phyloP scores from a whole-genome alignment of 2,329 filamentous ascomycete species.

The Epichloe glyceriae region DNA sequence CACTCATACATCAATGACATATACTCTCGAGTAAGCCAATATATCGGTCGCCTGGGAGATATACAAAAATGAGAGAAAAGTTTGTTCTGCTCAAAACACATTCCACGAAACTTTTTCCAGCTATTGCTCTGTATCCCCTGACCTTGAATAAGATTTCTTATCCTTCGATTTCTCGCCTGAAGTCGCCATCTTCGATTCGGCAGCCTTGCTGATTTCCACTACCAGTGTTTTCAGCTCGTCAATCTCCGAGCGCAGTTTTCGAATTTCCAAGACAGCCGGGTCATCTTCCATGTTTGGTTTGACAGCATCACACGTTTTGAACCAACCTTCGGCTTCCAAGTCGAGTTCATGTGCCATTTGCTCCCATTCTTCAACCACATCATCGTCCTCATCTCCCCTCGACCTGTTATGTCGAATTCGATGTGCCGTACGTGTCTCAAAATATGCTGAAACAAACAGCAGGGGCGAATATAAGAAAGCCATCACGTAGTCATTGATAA shows the following conservation, averaged over 20 bases:
- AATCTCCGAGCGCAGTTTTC: slow-evolving; percentile 44
- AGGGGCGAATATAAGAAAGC: slow-evolving; percentile 72
- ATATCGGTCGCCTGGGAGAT: neutral
- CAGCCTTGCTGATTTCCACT: slow-evolving; percentile 13
- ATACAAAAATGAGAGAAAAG: neutral
- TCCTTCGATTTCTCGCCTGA: neutral
- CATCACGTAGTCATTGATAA: slow-evolving; percentile 84
- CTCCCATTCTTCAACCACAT: slow-evolving; percentile 87
- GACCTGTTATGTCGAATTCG: slow-evolving; percentile 60
- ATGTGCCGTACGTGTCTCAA: slow-evolving; percentile 54
- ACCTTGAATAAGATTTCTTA: neutral
- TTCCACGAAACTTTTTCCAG: neutral
- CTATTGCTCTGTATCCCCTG: neutral
- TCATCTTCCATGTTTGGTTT: slow-evolving; percentile 77
- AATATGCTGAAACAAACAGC: slow-evolving; percentile 61
- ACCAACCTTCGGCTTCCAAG: slow-evolving; percentile 76
- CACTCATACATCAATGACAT: neutral
- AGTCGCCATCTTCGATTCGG: neutral
- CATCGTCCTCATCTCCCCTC: slow-evolving; percentile 79
- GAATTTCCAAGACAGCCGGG: slow-evolving; percentile 56
- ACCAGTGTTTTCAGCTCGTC: slow-evolving; percentile 41
- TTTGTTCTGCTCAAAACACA: neutral
- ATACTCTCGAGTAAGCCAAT: neutral
- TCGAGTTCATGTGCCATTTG: slow-evolving; percentile 60
- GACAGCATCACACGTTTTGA: slow-evolving; percentile 60